Evolutionary conservation across 495 filamentous ascomycete genomes (phyloP).

Genomic region (Letharia lupina): DNA sequence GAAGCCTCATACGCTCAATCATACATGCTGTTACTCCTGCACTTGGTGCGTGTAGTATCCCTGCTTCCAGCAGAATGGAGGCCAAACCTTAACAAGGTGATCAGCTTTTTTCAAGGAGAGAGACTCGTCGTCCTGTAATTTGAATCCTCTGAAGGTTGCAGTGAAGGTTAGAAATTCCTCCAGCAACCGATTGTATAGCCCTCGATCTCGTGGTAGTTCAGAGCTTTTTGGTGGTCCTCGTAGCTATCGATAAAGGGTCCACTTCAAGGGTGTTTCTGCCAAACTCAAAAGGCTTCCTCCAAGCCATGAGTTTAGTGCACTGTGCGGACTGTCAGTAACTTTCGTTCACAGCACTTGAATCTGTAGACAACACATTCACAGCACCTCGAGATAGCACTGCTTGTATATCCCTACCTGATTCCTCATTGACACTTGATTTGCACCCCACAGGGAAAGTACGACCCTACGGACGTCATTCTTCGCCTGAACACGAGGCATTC

Average conservation of each 20-base stretch:
- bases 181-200: too few relatives aligned
- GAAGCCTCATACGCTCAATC: constrained; percentile 1
- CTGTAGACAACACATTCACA: background rate
- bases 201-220: too few relatives aligned
- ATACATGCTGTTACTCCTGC: background rate
- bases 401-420: background rate
- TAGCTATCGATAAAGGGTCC: background rate
- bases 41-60: background rate
- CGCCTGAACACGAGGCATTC: constrained; percentile 11
- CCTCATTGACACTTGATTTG: background rate
- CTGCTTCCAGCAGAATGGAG: background rate
- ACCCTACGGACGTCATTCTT: constrained; percentile 11
- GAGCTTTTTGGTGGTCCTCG: too few relatives aligned
- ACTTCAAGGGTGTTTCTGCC: background rate
- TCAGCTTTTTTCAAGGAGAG: background rate
- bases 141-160: too few relatives aligned
- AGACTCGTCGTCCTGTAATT: background rate
- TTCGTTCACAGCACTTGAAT: background rate
- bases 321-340: background rate
- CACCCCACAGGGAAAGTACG: background rate
- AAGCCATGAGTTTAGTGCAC: background rate
- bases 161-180: too few relatives aligned
- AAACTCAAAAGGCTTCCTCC: background rate
- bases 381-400: background rate
- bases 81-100: background rate